Conservation (phyloP, 164 flowering plant species). For the Platanus orientalis region DNA sequence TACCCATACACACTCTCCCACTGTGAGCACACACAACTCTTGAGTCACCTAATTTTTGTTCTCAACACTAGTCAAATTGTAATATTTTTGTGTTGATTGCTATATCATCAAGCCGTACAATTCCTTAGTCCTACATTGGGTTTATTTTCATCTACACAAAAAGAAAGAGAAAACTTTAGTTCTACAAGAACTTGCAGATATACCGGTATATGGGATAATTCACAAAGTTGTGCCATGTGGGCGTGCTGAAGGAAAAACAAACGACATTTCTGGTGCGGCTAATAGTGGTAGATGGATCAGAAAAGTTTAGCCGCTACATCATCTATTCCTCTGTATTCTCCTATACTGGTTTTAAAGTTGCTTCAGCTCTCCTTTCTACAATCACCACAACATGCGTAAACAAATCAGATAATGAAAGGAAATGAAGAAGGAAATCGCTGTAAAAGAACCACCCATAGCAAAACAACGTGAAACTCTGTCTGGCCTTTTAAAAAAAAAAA, state of each 20-base stretch:
- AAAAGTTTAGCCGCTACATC: background rate
- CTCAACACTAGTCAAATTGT: too few species aligned
- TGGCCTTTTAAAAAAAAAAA: too few species aligned
- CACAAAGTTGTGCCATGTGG: background rate
- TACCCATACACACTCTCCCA: too few species aligned
- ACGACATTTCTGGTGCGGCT: background rate
- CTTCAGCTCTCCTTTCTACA: background rate
- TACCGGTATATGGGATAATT: background rate
- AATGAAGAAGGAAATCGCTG: background rate
- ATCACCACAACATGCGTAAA: background rate
- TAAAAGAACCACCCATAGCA: background rate
- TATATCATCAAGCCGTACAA: background rate
- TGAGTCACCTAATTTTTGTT: too few species aligned
- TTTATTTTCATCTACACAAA: slow-evolving; percentile 7
- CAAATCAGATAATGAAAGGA: background rate
- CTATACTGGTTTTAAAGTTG: background rate
- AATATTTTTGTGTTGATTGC: too few species aligned
- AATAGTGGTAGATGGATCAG: background rate
- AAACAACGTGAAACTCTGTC: too few species aligned
- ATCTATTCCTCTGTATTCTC: background rate
- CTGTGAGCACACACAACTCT: too few species aligned
- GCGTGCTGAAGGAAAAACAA: background rate
- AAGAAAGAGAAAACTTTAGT: background rate
- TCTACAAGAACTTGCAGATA: background rate
- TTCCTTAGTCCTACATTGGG: slow-evolving; percentile 2